Percentiles rank a stretch among this genome's conserved stretches.
Evolutionary conservation across 2,329 filamentous ascomycete species (phyloP).

Genomic region (Cryoendolithus antarcticus): DNA sequence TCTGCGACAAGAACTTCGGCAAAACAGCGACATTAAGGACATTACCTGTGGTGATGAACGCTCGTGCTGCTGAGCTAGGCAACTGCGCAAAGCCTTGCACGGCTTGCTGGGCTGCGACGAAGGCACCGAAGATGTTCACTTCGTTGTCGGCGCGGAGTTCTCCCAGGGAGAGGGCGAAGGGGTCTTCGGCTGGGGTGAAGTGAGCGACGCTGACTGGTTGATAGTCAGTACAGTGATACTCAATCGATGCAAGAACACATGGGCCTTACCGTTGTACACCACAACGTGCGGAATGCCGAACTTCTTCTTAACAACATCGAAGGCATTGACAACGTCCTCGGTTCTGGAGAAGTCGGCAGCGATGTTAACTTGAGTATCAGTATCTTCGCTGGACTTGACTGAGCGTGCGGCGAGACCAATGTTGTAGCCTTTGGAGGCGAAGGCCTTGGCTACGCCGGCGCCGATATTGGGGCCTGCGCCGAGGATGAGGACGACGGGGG

Average conservation of each 20-base stretch:
- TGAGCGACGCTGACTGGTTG: constrained; percentile 12
- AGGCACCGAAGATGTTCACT: constrained; percentile 29
- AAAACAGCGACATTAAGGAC: constrained; percentile 21
- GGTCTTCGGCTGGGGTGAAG: constrained; percentile 16
- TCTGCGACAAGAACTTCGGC: constrained; percentile 21
- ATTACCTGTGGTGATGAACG: constrained; percentile 35
- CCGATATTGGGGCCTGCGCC: constrained; percentile 34
- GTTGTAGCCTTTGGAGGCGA: constrained; percentile 31
- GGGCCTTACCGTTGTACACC: constrained; percentile 28
- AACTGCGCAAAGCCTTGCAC: constrained; percentile 17
- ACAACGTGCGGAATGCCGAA: constrained; percentile 31
- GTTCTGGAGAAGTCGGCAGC: constrained; percentile 27
- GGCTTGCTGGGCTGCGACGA: constrained; percentile 29
- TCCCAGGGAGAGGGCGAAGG: constrained; percentile 16
- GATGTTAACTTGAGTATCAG: constrained; percentile 22
- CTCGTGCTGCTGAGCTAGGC: constrained; percentile 6
- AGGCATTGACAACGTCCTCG: constrained; percentile 23
- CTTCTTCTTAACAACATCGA: constrained; percentile 25
- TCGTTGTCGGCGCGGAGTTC: constrained; percentile 15
- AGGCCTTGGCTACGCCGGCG: constrained; percentile 24
- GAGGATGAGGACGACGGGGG: constrained; percentile 27
- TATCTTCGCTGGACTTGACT: constrained; percentile 18
- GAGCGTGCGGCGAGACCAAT: constrained; percentile 28
- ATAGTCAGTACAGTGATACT: constrained; percentile 3
- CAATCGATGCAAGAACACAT: no score